These are phyloP conservation scores for Pyrus bretschneideri DNA, from an alignment of 306 rosid species.

Conservation along the genomic window DNA sequence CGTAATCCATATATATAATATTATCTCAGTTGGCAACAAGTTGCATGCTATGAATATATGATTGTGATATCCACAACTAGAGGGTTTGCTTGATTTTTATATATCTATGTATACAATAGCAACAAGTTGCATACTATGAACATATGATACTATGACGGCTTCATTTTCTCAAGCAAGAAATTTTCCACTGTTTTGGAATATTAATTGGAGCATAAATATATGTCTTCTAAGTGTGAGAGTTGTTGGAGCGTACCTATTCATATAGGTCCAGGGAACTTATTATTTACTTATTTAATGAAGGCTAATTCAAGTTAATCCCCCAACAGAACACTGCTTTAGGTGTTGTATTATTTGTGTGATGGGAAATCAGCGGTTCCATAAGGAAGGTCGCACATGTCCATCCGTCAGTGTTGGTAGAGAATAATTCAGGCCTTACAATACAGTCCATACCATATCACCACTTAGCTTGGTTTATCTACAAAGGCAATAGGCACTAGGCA, in stretches of 20 bases:
- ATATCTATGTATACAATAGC: no score
- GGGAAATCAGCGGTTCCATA: not conserved
- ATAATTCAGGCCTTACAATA: not conserved
- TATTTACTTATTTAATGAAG: not conserved
- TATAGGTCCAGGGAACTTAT: not conserved
- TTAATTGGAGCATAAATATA: not conserved
- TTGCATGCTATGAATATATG: no score
- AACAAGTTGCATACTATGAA: not conserved
- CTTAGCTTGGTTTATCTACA: not conserved
- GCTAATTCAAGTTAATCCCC: not conserved
- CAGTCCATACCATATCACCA: not conserved
- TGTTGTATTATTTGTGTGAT: not conserved
- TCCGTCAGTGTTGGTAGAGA: conserved; percentile 3
- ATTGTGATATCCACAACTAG: no score
- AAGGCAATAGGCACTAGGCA: not conserved
- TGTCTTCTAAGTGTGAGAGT: conserved; percentile 1
- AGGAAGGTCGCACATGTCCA: not conserved
- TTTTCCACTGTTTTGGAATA: not conserved
- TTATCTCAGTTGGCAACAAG: not conserved
- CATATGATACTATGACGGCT: not conserved
- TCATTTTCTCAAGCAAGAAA: not conserved
- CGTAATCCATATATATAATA: no score
- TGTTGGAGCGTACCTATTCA: conserved; percentile 3
- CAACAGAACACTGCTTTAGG: not conserved
- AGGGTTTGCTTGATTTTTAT: no score